phyloP scores from a whole-genome alignment of 495 filamentous ascomycete genomes.

The Podospora sp. region DNA sequence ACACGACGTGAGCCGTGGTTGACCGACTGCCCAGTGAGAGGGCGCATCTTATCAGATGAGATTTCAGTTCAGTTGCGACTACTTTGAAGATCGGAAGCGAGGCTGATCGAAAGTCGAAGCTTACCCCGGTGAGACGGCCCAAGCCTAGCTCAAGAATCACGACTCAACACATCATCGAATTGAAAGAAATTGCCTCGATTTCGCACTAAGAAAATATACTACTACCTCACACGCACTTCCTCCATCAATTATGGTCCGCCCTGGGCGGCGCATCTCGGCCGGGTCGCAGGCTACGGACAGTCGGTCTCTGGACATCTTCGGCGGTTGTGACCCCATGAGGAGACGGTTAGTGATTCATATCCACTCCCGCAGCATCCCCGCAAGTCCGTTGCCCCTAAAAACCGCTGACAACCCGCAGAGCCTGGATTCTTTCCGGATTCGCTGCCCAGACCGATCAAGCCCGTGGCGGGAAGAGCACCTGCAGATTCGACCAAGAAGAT shows the following conservation, averaged over 20 bases:
- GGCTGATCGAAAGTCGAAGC: not conserved
- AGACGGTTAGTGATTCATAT: not conserved
- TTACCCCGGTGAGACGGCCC: not conserved
- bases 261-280: too few species aligned
- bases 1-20: not conserved
- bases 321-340: not conserved
- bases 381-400: too few species aligned
- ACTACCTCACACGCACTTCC: not conserved
- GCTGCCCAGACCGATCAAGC: not conserved
- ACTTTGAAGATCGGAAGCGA: not conserved
- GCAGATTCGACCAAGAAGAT: not conserved
- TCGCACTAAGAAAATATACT: not conserved
- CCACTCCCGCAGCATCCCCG: not conserved
- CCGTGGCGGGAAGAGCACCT: not conserved
- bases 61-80: not conserved
- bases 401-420: not conserved
- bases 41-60: not conserved
- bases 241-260: not conserved
- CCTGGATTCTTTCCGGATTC: not conserved
- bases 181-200: not conserved
- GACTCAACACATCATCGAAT: not conserved
- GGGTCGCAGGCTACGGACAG: not conserved
- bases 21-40: not conserved
- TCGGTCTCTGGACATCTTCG: constrained; percentile 2
- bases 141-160: not conserved